phyloP scores from a whole-genome alignment of 805 yeast species.

The Kodamaea kakaduensis region DNA sequence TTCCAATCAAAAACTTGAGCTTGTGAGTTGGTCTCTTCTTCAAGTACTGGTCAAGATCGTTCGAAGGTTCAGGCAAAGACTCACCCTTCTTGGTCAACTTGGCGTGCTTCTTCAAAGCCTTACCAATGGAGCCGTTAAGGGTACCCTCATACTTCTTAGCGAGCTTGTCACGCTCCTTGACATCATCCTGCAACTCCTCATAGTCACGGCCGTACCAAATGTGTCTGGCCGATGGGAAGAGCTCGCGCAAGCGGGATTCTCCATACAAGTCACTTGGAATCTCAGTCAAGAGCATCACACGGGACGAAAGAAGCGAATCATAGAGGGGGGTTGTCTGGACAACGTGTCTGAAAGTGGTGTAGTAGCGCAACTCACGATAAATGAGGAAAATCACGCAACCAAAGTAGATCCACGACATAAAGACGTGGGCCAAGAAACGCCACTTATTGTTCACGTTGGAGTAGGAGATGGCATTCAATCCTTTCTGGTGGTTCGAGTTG shows the following conservation, averaged over 20 bases:
- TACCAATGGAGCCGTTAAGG: conserved; percentile 55
- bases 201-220: conserved; percentile 65
- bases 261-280: conserved; percentile 47
- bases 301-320: conserved; percentile 63
- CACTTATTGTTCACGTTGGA: conserved; percentile 60
- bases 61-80: conserved; percentile 51
- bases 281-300: conserved; percentile 71
- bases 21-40: conserved; percentile 78
- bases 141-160: conserved; percentile 61
- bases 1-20: conserved; percentile 65
- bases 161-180: conserved; percentile 61
- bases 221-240: conserved; percentile 60
- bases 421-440: conserved; percentile 70
- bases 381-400: conserved; percentile 62
- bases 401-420: conserved; percentile 69
- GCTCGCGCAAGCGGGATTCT: conserved; percentile 48
- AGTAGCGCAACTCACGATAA: conserved; percentile 71
- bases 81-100: conserved; percentile 58
- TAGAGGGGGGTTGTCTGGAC: conserved; percentile 69
- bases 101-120: conserved; percentile 52
- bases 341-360: conserved; percentile 68
- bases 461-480: conserved; percentile 63
- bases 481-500: conserved; percentile 50
- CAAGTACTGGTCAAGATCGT: conserved; percentile 60
- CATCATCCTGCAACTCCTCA: conserved; percentile 49